Percentiles rank a stretch among this genome's conserved stretches.
Conservation (phyloP, 2,329 filamentous ascomycete species). For the Exophiala alcalophila region DNA sequence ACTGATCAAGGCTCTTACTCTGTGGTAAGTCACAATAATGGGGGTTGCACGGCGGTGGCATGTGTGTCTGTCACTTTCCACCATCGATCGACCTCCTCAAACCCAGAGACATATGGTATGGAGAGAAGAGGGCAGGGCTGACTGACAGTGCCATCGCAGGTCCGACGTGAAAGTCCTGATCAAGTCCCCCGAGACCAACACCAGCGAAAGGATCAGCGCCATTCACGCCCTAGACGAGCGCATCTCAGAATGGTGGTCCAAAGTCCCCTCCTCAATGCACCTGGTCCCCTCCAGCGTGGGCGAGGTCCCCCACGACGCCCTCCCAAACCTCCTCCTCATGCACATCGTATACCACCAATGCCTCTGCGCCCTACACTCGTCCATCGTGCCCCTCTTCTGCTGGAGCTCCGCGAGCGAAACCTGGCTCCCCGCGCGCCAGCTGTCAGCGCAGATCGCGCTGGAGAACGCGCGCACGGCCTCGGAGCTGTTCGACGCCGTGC, state of each 20-base stretch:
- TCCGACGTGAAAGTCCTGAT: conserved; percentile 10
- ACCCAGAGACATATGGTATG: no score
- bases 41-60: no score
- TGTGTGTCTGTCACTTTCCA: no score
- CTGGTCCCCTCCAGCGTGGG: not conserved
- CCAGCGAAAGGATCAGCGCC: conserved; percentile 2
- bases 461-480: conserved; percentile 12
- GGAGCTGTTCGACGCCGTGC: conserved; percentile 5
- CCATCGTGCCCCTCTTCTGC: conserved; percentile 15
- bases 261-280: conserved; percentile 4
- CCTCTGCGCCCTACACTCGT: conserved; percentile 14
- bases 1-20: conserved; percentile 12
- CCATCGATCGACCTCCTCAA: no score
- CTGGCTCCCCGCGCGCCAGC: conserved; percentile 8
- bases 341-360: conserved; percentile 14
- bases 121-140: no score
- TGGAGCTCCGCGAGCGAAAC: conserved; percentile 6
- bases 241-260: conserved; percentile 9
- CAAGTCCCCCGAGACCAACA: conserved; percentile 8
- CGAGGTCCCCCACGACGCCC: not conserved
- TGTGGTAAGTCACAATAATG: conserved; percentile 15
- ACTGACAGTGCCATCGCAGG: not conserved
- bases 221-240: conserved; percentile 14
- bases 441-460: conserved; percentile 10
- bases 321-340: conserved; percentile 10